These are phyloP conservation scores for Erigeron canadensis DNA, from an alignment of 129 eudicot species.

Conservation along the genomic window DNA sequence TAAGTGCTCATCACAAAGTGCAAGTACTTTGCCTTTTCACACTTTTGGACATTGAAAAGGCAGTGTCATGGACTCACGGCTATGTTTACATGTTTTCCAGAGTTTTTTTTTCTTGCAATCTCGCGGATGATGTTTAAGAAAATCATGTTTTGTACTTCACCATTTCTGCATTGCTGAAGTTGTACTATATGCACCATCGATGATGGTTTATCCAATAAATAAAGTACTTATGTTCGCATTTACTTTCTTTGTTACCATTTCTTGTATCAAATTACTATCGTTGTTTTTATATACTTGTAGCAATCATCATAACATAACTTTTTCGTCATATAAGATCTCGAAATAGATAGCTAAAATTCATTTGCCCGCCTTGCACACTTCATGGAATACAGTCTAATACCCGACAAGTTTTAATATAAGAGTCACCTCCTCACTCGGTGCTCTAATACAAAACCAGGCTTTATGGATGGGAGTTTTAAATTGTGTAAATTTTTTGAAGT, in stretches of 20 bases:
- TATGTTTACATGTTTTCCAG: slow-evolving; percentile 23
- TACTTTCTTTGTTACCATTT: too few relatives aligned
- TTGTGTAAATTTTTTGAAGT: too few relatives aligned
- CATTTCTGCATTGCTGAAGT: slow-evolving; percentile 23
- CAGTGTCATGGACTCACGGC: slow-evolving; percentile 10
- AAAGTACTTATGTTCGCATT: not conserved
- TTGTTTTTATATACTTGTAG: too few relatives aligned
- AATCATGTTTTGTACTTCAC: slow-evolving; percentile 4
- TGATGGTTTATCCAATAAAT: slow-evolving; percentile 30
- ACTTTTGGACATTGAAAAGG: slow-evolving; percentile 14
- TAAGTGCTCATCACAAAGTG: slow-evolving; percentile 19
- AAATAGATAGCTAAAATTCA: too few relatives aligned
- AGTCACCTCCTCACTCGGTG: not conserved
- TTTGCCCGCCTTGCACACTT: too few relatives aligned
- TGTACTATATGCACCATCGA: slow-evolving; percentile 23
- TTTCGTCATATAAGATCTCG: too few relatives aligned
- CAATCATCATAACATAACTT: too few relatives aligned
- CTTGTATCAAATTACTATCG: too few relatives aligned
- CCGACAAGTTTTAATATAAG: not conserved
- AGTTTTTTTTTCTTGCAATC: slow-evolving; percentile 19
- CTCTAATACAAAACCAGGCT: too few relatives aligned
- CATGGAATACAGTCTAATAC: too few relatives aligned
- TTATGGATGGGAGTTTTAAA: too few relatives aligned
- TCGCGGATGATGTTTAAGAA: not conserved
- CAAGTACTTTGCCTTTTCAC: slow-evolving; percentile 1